These are phyloP conservation scores for Mikania micrantha DNA, from an alignment of 129 eudicot species.

Conservation along the genomic window DNA sequence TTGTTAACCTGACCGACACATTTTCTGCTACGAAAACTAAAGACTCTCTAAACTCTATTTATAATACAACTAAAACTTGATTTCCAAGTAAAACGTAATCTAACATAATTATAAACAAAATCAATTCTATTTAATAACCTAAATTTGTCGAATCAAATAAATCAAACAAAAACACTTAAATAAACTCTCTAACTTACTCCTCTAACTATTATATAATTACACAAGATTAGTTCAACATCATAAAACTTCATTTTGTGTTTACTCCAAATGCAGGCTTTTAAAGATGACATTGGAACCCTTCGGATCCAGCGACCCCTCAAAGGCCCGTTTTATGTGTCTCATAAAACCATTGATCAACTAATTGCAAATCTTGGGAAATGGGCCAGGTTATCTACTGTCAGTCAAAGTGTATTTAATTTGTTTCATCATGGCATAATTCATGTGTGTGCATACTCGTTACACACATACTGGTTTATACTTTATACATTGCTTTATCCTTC, in stretches of 20 bases:
- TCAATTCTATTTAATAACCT: too few relatives aligned
- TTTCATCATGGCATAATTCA: not conserved
- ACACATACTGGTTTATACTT: too few relatives aligned
- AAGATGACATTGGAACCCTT: conserved; percentile 88
- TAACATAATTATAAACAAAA: too few relatives aligned
- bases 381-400: conserved; percentile 61
- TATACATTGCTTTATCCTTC: conserved; percentile 1
- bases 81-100: too few relatives aligned
- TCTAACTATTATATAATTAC: too few relatives aligned
- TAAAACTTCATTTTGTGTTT: not conserved
- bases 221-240: too few relatives aligned
- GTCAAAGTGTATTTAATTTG: not conserved
- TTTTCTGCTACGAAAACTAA: too few relatives aligned
- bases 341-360: conserved; percentile 81
- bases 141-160: too few relatives aligned
- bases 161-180: too few relatives aligned
- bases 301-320: conserved; percentile 88
- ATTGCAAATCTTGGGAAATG: conserved; percentile 92
- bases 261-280: conserved; percentile 60
- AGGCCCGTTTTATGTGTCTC: conserved; percentile 97
- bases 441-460: not conserved
- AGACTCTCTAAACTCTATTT: too few relatives aligned
- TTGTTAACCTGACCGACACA: not conserved
- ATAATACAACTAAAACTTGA: too few relatives aligned
- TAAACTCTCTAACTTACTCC: too few relatives aligned